phyloP scores from a whole-genome alignment of 345 rosid species.

The Rubroshorea leprosula region DNA sequence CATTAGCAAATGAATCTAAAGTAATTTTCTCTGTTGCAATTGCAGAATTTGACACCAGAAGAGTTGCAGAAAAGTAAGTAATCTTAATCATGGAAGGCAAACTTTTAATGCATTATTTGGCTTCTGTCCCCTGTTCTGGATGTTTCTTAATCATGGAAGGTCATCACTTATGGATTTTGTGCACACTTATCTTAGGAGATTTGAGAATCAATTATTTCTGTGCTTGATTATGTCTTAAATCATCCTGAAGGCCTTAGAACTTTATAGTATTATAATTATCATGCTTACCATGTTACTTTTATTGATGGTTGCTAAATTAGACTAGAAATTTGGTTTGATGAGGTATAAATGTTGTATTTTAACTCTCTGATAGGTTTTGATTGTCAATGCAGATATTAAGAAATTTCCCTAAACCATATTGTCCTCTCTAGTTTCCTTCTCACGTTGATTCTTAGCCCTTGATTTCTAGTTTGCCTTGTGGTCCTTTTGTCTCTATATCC shows the following conservation, averaged over 20 bases:
- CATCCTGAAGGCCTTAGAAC: not conserved
- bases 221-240: not conserved
- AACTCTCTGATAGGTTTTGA: not conserved
- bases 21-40: constrained; percentile 18
- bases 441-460: not conserved
- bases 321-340: not conserved
- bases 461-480: too few relatives aligned
- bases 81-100: not conserved
- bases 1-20: constrained; percentile 5
- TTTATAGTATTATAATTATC: too few relatives aligned
- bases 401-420: not conserved
- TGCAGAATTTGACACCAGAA: constrained; percentile 76
- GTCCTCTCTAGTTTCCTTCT: not conserved
- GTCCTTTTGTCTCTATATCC: too few relatives aligned
- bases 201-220: not conserved
- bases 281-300: too few relatives aligned
- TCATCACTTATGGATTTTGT: not conserved
- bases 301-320: not conserved
- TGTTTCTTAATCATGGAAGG: not conserved
- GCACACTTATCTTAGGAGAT: not conserved
- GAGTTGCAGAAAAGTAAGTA: constrained; percentile 80
- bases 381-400: not conserved
- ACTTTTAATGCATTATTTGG: not conserved
- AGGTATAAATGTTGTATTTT: not conserved
- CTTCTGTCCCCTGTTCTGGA: not conserved